phyloP scores from a whole-genome alignment of 108 stramenopile genomes.

The Cyclotella choctawhatcheeana region DNA sequence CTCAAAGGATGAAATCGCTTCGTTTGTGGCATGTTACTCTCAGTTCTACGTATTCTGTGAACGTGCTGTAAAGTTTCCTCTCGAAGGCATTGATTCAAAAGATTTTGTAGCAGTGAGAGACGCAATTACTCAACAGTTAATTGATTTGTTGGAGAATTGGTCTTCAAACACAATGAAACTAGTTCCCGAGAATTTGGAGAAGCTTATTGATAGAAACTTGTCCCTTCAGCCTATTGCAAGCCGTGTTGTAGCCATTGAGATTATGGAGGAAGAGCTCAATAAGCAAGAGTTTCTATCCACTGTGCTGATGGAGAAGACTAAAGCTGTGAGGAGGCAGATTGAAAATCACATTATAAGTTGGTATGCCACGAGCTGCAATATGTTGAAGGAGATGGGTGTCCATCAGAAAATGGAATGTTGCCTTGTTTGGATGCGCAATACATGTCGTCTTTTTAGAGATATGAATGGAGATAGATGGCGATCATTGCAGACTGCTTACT shows the following conservation, averaged over 20 bases:
- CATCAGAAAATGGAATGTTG: slow-evolving; percentile 3
- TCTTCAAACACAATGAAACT: slow-evolving; percentile 7
- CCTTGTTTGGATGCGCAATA: slow-evolving; percentile 32
- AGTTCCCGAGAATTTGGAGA: background rate
- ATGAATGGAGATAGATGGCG: background rate
- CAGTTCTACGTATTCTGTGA: slow-evolving; percentile 21
- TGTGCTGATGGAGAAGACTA: slow-evolving; percentile 5
- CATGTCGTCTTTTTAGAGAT: slow-evolving; percentile 1
- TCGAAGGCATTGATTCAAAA: background rate
- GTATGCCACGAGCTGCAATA: slow-evolving; percentile 1
- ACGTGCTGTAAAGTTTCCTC: slow-evolving; percentile 13
- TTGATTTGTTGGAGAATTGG: slow-evolving; percentile 12
- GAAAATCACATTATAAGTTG: slow-evolving; percentile 12
- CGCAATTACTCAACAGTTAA: background rate
- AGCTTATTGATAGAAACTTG: slow-evolving; percentile 4
- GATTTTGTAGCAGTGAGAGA: slow-evolving; percentile 3
- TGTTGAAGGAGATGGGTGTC: slow-evolving; percentile 6
- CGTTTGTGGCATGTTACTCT: slow-evolving; percentile 7
- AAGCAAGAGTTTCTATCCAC: background rate
- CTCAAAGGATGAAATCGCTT: slow-evolving; percentile 15
- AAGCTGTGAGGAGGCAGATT: background rate
- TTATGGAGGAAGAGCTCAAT: slow-evolving; percentile 1
- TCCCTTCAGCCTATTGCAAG: slow-evolving; percentile 21
- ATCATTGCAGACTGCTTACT: background rate
- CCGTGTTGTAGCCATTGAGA: slow-evolving; percentile 3